Evolutionary conservation across 192 early-diverging fungal species (phyloP).

Genomic region (Rhizoclosmatium globosum): DNA sequence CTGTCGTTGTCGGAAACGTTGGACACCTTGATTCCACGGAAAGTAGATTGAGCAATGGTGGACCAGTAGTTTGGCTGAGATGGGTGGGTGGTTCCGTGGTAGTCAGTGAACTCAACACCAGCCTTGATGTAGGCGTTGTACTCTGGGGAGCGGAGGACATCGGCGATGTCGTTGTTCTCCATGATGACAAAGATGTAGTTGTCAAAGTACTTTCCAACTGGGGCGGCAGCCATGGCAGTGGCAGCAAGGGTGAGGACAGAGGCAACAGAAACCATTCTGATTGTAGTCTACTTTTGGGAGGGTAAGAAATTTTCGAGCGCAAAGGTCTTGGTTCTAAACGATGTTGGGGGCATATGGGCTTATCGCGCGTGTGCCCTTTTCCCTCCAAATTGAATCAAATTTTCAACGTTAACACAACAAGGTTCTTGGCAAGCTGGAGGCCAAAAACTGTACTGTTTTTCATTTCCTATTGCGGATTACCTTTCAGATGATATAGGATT

Average conservation of each 20-base stretch:
- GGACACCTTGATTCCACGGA: slow-evolving; percentile 47
- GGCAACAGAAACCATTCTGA: neutral
- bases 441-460: too few relatives aligned
- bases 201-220: slow-evolving; percentile 22
- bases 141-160: slow-evolving; percentile 7
- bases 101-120: slow-evolving; percentile 49
- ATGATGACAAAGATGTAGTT: slow-evolving; percentile 23
- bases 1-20: slow-evolving; percentile 39
- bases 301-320: too few relatives aligned
- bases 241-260: neutral
- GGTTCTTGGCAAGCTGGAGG: too few relatives aligned
- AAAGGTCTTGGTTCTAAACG: too few relatives aligned
- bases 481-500: too few relatives aligned
- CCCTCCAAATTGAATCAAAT: too few relatives aligned
- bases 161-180: slow-evolving; percentile 10
- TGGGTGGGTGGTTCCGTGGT: slow-evolving; percentile 58
- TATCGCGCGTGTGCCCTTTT: too few relatives aligned
- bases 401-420: too few relatives aligned
- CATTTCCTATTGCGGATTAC: too few relatives aligned
- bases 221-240: slow-evolving; percentile 5
- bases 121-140: neutral
- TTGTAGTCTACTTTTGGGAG: too few relatives aligned
- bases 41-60: slow-evolving; percentile 54
- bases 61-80: slow-evolving; percentile 71
- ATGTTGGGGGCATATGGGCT: too few relatives aligned